phyloP scores from a whole-genome alignment of 192 early-diverging fungal genomes.

The Thamnidium elegans region DNA sequence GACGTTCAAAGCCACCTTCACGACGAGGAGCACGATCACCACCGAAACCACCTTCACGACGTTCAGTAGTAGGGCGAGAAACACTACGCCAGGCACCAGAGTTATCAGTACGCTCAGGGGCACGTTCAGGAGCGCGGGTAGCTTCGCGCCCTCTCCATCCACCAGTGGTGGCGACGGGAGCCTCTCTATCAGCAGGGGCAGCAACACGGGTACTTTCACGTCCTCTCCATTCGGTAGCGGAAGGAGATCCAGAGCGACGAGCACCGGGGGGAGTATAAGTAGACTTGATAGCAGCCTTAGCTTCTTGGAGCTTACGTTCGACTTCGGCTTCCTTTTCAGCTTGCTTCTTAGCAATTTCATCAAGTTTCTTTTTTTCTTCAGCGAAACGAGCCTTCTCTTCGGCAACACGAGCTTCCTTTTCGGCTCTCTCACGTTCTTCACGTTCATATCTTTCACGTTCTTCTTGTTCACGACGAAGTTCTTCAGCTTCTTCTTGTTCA shows the following conservation, averaged over 20 bases:
- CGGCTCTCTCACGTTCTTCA: slow-evolving; percentile 47
- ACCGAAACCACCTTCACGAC: not conserved
- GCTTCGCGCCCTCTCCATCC: not conserved
- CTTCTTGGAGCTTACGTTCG: slow-evolving; percentile 34
- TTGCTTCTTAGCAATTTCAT: slow-evolving; percentile 49
- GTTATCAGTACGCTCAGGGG: not conserved
- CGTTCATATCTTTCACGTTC: slow-evolving; percentile 36
- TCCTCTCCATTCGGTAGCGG: not conserved
- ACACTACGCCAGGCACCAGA: slow-evolving; percentile 4
- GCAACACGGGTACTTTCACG: not conserved
- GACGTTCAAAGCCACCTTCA: not conserved
- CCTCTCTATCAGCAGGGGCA: not conserved
- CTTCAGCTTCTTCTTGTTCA: slow-evolving; percentile 42
- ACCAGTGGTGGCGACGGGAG: not conserved
- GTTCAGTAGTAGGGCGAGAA: not conserved
- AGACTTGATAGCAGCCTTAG: not conserved
- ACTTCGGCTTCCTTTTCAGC: slow-evolving; percentile 47
- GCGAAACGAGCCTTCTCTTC: slow-evolving; percentile 42
- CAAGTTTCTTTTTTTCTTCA: slow-evolving; percentile 38
- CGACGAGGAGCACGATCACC: not conserved
- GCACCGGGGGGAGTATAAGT: slow-evolving; percentile 5
- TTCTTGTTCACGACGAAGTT: slow-evolving; percentile 37
- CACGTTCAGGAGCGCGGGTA: not conserved
- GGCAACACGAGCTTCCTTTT: slow-evolving; percentile 42
- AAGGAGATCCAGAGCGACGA: not conserved